Evolutionary conservation across 345 rosid species (phyloP).

Genomic region (thale cress (Arabidopsis thaliana)): TAIR10.1 NC_003074.8:5942501-5943000

Average conservation of each 20-base stretch:
- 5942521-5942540: constrained; percentile 61
- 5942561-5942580: constrained; percentile 55
- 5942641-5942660: constrained; percentile 68
- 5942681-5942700: constrained; percentile 54
- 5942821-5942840: constrained; percentile 46
- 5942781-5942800: constrained; percentile 51
- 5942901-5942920: constrained; percentile 35
- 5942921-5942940: constrained; percentile 35
- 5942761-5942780: constrained; percentile 67
- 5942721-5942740: constrained; percentile 53
- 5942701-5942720: constrained; percentile 53
- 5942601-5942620: constrained; percentile 57
- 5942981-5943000: constrained; percentile 39
- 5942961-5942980: constrained; percentile 45
- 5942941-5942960: constrained; percentile 32
- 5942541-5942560: constrained; percentile 59
- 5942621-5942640: constrained; percentile 59
- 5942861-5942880: constrained; percentile 9
- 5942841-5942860: constrained; percentile 27
- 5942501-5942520: constrained; percentile 58
- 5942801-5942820: constrained; percentile 56
- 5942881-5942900: constrained; percentile 34
- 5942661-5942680: constrained; percentile 53
- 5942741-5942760: constrained; percentile 62
- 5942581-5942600: constrained; percentile 49